Percentiles rank a stretch among this genome's conserved stretches.
Conservation (phyloP, 106 monocot species). For the Iris macrosiphon region DNA sequence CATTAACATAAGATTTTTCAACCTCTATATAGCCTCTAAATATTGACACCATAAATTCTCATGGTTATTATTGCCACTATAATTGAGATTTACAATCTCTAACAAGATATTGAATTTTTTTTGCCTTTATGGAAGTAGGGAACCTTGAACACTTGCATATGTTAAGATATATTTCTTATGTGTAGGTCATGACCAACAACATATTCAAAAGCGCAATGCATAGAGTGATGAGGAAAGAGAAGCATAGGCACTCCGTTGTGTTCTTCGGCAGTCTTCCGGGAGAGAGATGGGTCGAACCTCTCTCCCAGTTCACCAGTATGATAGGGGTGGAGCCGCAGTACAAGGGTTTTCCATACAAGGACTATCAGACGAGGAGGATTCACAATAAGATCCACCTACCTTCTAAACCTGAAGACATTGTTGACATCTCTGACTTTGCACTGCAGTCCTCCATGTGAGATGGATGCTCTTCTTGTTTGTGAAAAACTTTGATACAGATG, state of each 20-base stretch:
- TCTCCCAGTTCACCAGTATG: constrained; percentile 16
- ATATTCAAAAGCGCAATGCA: constrained; percentile 28
- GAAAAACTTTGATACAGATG: no score
- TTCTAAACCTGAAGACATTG: constrained; percentile 25
- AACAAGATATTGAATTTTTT: no score
- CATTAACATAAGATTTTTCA: no score
- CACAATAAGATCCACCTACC: constrained; percentile 31
- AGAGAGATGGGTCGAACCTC: constrained; percentile 20
- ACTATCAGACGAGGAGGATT: constrained; percentile 25
- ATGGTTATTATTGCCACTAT: no score
- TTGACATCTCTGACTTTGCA: constrained; percentile 30
- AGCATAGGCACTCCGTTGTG: constrained; percentile 27
- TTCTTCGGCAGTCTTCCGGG: constrained; percentile 16
- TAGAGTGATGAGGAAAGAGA: constrained; percentile 29
- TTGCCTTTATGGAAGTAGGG: no score
- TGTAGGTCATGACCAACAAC: constrained; percentile 13
- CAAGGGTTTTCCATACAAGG: constrained; percentile 23
- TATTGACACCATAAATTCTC: no score
- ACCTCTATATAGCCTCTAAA: no score
- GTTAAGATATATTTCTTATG: no score
- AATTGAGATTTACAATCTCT: no score
- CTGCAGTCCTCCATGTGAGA: no score
- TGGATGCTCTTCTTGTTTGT: no score
- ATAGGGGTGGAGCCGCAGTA: constrained; percentile 6
- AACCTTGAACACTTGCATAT: no score